Evolutionary conservation across 2,329 filamentous ascomycete species (phyloP).

Genomic region (Lachnellula occidentalis): DNA sequence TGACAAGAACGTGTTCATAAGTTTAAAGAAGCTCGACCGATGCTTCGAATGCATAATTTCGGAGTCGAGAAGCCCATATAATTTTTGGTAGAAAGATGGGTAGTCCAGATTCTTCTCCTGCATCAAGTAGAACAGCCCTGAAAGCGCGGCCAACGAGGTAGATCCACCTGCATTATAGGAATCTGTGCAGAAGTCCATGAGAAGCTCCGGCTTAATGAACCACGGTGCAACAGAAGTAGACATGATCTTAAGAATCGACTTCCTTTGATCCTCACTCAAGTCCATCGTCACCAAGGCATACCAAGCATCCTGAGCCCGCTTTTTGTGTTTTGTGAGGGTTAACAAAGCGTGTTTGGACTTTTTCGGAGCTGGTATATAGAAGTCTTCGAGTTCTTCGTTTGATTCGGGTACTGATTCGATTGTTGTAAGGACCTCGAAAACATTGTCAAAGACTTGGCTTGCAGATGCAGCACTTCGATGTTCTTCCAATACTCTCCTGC

Average conservation of each 20-base stretch:
- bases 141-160: conserved; percentile 80
- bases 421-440: conserved; percentile 56
- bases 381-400: conserved; percentile 60
- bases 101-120: conserved; percentile 93
- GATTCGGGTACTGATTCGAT: conserved; percentile 67
- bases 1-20: conserved; percentile 82
- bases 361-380: conserved; percentile 59
- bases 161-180: conserved; percentile 84
- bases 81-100: conserved; percentile 84
- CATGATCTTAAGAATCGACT: conserved; percentile 69
- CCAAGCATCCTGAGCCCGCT: conserved; percentile 81
- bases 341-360: conserved; percentile 63
- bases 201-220: conserved; percentile 80
- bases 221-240: conserved; percentile 77
- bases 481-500: conserved; percentile 33
- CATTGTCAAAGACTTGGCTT: conserved; percentile 44
- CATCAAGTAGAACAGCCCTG: conserved; percentile 92
- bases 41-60: conserved; percentile 90
- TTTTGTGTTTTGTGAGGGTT: conserved; percentile 67
- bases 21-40: conserved; percentile 85
- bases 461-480: conserved; percentile 23
- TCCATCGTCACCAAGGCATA: conserved; percentile 65
- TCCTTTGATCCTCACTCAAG: conserved; percentile 68
- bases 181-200: conserved; percentile 96
- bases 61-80: conserved; percentile 86